phyloP scores from a whole-genome alignment of 2,329 filamentous ascomycete species.

The Aspergillus arachidicola region DNA sequence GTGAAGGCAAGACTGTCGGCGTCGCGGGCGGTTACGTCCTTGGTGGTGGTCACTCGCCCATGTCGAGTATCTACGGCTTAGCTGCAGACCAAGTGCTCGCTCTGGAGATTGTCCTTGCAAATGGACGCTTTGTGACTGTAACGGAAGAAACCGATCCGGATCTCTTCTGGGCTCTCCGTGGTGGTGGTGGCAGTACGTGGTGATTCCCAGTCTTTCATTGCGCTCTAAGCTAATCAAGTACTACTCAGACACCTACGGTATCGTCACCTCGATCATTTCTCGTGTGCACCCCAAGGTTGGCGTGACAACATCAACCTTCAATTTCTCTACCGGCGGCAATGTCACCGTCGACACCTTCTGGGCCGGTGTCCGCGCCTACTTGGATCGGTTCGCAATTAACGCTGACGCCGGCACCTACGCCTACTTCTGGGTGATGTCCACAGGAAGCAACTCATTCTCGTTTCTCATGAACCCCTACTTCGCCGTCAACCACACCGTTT shows the following conservation, averaged over 20 bases:
- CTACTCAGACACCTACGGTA: conserved; percentile 31
- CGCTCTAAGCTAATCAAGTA: conserved; percentile 18
- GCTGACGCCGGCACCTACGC: conserved; percentile 35
- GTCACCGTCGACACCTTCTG: conserved; percentile 32
- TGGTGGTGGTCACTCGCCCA: conserved; percentile 61
- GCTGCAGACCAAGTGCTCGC: conserved; percentile 35
- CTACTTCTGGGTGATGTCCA: conserved; percentile 29
- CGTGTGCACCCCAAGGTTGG: conserved; percentile 30
- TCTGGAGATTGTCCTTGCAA: conserved; percentile 28
- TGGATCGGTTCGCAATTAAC: conserved; percentile 27
- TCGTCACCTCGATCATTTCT: conserved; percentile 33
- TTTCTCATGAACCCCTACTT: conserved; percentile 34
- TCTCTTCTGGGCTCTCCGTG: conserved; percentile 63
- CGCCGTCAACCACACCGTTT: conserved; percentile 30
- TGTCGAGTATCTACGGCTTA: conserved; percentile 59
- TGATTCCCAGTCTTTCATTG: background rate
- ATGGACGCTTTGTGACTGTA: conserved; percentile 31
- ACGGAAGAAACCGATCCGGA: conserved; percentile 17
- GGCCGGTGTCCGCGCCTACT: conserved; percentile 30
- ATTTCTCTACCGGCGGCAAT: conserved; percentile 26
- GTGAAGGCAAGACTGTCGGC: conserved; percentile 57
- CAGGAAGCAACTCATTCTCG: conserved; percentile 27
- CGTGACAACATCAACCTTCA: conserved; percentile 32
- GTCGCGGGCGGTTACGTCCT: conserved; percentile 62
- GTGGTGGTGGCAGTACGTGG: conserved; percentile 17